Conservation (phyloP, 768 basidiomycete species). For the Leccinum disarticulatum region DNA sequence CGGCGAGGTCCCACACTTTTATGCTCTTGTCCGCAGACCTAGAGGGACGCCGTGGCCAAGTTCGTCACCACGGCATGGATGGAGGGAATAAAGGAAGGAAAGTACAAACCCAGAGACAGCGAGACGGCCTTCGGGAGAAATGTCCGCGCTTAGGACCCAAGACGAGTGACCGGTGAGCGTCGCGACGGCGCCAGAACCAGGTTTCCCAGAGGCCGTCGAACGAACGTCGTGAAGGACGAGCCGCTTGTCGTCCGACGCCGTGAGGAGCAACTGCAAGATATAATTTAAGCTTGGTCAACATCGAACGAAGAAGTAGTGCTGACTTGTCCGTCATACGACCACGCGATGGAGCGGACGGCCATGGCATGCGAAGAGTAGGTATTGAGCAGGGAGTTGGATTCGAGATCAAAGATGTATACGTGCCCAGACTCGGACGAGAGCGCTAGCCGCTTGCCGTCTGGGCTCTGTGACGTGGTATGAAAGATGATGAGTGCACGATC, state of each 20-base stretch:
- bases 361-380: constrained; percentile 89
- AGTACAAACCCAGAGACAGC: constrained; percentile 73
- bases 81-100: background rate
- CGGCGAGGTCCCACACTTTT: constrained; percentile 83
- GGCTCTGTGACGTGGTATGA: constrained; percentile 55
- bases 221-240: constrained; percentile 90
- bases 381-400: constrained; percentile 58
- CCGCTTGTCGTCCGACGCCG: constrained; percentile 91
- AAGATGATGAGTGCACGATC: constrained; percentile 3
- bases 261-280: constrained; percentile 68
- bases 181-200: constrained; percentile 77
- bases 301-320: constrained; percentile 23
- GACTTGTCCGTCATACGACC: constrained; percentile 89
- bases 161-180: constrained; percentile 86
- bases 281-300: background rate
- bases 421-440: constrained; percentile 86
- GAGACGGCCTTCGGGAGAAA: constrained; percentile 78
- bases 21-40: constrained; percentile 85
- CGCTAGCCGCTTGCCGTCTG: constrained; percentile 81
- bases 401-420: constrained; percentile 82
- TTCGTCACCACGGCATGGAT: background rate
- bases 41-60: background rate
- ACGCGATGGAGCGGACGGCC: constrained; percentile 82
- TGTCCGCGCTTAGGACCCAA: constrained; percentile 84
- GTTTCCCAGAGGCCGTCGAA: constrained; percentile 53